phyloP scores from a whole-genome alignment of 1,284 basidiomycete genomes.

The Takashimella koratensis region DNA sequence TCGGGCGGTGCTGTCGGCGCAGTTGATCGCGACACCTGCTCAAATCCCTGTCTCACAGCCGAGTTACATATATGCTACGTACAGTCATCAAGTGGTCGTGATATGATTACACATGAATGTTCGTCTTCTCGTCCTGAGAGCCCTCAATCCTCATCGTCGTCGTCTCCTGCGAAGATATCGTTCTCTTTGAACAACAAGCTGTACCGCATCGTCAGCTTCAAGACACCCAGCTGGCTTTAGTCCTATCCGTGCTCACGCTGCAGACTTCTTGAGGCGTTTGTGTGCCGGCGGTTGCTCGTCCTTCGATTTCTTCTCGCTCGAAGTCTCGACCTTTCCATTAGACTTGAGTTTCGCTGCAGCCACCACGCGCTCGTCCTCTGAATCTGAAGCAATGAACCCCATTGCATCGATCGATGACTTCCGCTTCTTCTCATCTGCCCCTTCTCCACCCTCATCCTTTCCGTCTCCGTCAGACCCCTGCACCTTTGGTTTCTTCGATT shows the following conservation, averaged over 20 bases:
- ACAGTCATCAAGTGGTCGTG: too few relatives aligned
- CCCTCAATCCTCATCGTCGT: slow-evolving; percentile 10
- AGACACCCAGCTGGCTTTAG: neutral
- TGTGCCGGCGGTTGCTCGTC: too few relatives aligned
- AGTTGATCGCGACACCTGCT: slow-evolving; percentile 3
- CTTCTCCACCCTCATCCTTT: neutral
- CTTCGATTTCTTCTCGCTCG: too few relatives aligned
- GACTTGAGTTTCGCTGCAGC: too few relatives aligned
- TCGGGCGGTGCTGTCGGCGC: slow-evolving; percentile 26
- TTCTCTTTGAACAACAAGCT: slow-evolving; percentile 20
- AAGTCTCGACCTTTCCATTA: too few relatives aligned
- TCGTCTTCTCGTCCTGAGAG: too few relatives aligned
- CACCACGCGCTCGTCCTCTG: neutral
- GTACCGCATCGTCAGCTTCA: slow-evolving; percentile 5
- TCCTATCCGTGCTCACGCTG: neutral
- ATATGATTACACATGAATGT: too few relatives aligned
- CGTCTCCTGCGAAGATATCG: slow-evolving; percentile 24
- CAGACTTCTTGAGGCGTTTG: neutral
- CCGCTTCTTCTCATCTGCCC: neutral
- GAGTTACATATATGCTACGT: too few relatives aligned
- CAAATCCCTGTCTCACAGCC: too few relatives aligned
- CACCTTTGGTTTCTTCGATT: slow-evolving; percentile 5
- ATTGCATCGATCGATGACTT: neutral
- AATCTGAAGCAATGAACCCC: neutral
- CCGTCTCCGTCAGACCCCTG: neutral